phyloP scores from a whole-genome alignment of 176 grass and related monocot species.

The Dactylis glomerata region DNA sequence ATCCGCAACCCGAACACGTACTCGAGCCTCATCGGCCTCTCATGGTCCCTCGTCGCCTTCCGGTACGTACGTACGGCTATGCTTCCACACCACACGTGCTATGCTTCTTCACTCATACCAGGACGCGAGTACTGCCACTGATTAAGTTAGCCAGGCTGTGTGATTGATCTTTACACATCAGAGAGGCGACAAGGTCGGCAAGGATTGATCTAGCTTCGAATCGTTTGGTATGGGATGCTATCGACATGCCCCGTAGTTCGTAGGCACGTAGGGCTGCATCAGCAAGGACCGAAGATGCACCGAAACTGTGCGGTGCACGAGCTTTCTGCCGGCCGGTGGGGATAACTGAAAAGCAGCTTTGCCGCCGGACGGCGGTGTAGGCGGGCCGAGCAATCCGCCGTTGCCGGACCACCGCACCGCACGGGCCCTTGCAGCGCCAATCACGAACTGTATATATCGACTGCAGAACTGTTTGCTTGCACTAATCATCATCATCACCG shows the following conservation, averaged over 20 bases:
- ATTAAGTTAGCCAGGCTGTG: neutral
- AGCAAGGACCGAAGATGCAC: neutral
- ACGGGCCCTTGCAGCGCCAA: neutral
- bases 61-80: slow-evolving; percentile 29
- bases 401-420: slow-evolving; percentile 24
- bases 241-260: neutral
- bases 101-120: slow-evolving; percentile 9
- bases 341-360: slow-evolving; percentile 29
- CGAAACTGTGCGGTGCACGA: neutral
- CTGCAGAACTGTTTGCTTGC: neutral
- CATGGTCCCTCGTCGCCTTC: slow-evolving; percentile 45
- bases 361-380: slow-evolving; percentile 6
- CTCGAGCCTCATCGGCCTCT: slow-evolving; percentile 54
- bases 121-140: no score
- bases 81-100: slow-evolving; percentile 30
- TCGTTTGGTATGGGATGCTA: neutral
- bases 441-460: slow-evolving; percentile 21
- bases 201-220: neutral
- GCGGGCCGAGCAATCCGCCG: neutral
- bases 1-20: slow-evolving; percentile 98
- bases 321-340: slow-evolving; percentile 21
- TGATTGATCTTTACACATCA: neutral
- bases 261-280: neutral
- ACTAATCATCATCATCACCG: slow-evolving; percentile 26
- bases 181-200: slow-evolving; percentile 11